phyloP scores from a whole-genome alignment of 2,329 filamentous ascomycete species.

The Cladophialophora carrionii region DNA sequence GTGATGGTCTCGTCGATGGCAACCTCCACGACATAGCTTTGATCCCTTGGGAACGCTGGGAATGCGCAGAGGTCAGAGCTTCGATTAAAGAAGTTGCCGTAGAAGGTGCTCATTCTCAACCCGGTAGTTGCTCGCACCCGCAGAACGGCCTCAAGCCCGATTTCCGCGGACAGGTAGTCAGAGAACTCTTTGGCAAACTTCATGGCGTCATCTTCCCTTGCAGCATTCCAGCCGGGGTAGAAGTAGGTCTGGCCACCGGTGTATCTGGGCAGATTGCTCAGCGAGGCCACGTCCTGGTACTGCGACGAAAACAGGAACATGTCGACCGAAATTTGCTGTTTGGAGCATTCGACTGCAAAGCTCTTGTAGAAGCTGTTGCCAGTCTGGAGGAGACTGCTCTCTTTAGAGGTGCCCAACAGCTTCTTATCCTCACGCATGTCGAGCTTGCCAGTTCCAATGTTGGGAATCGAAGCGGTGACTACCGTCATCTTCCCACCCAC shows the following conservation, averaged over 20 bases:
- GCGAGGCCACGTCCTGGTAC: conserved; percentile 94
- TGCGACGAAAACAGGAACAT: conserved; percentile 97
- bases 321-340: conserved; percentile 97
- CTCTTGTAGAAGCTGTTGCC: conserved; percentile 98
- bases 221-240: conserved; percentile 97
- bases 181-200: conserved; percentile 98
- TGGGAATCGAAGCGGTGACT: conserved; percentile 85
- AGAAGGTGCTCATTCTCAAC: conserved; percentile 95
- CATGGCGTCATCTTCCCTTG: conserved; percentile 89
- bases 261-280: conserved; percentile 93
- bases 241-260: conserved; percentile 98
- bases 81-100: conserved; percentile 99
- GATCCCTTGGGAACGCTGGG: conserved; percentile 94
- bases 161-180: conserved; percentile 94
- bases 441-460: conserved; percentile 83
- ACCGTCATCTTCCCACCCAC: conserved; percentile 95
- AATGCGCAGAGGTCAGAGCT: conserved; percentile 97
- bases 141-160: conserved; percentile 92
- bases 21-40: conserved; percentile 96
- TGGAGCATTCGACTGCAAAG: conserved; percentile 97
- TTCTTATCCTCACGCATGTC: conserved; percentile 97
- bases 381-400: conserved; percentile 83
- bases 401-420: conserved; percentile 88
- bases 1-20: conserved; percentile 93
- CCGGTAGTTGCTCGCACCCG: conserved; percentile 94